Percentiles rank a stretch among this genome's conserved stretches.
phyloP scores from a whole-genome alignment of 1,284 basidiomycete species.

The Sporisorium reilianum region DNA sequence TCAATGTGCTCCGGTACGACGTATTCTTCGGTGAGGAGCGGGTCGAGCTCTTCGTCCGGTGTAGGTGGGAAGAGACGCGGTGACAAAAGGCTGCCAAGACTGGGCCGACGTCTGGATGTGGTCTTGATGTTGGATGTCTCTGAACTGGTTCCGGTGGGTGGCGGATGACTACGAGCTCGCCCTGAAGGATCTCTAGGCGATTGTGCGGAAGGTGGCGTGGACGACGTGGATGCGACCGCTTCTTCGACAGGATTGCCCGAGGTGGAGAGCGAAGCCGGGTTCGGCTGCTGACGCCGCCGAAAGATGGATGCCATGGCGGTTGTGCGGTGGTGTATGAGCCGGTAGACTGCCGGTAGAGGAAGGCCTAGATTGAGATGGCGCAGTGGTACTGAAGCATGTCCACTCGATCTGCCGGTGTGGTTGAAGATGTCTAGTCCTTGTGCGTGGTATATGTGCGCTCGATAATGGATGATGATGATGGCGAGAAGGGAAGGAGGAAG shows the following conservation, averaged over 20 bases:
- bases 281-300: constrained; percentile 41
- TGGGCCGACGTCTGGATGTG: constrained; percentile 32
- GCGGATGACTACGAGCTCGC: constrained; percentile 1
- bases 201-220: constrained; percentile 2
- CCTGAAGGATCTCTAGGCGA: not conserved
- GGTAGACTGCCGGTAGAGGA: not conserved
- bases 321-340: too few relatives aligned
- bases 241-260: constrained; percentile 12
- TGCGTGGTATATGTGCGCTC: not conserved
- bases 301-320: constrained; percentile 43
- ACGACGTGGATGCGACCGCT: constrained; percentile 9
- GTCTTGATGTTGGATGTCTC: constrained; percentile 16
- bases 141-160: constrained; percentile 1
- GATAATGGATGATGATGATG: not conserved
- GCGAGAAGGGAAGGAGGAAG: not conserved
- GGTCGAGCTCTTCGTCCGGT: constrained; percentile 46
- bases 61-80: constrained; percentile 32
- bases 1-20: constrained; percentile 51
- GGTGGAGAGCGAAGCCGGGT: constrained; percentile 27
- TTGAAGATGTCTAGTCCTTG: not conserved
- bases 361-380: not conserved
- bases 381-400: not conserved
- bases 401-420: not conserved
- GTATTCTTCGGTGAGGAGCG: constrained; percentile 56
- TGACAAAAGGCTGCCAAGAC: constrained; percentile 44